Evolutionary conservation across 2,329 filamentous ascomycete genomes (phyloP).

Genomic region (Helicocarpus griseus): DNA sequence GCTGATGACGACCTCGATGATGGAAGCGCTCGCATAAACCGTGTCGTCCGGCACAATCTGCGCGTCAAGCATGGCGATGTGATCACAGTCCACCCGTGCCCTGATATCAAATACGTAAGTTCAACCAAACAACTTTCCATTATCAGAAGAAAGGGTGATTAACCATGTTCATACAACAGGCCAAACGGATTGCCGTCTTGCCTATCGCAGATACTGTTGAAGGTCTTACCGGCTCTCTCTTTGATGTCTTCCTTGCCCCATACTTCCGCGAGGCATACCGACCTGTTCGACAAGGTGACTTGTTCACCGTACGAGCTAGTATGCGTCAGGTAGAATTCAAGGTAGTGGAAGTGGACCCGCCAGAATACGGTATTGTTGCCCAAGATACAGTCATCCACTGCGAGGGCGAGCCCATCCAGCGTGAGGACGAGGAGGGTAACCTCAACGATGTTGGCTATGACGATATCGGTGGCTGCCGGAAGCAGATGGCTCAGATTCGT

Average conservation of each 20-base stretch:
- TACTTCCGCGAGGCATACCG: slow-evolving; percentile 99
- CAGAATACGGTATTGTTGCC: slow-evolving; percentile 96
- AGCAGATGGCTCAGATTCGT: slow-evolving; percentile 99
- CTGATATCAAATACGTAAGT: slow-evolving; percentile 99
- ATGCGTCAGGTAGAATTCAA: slow-evolving; percentile 99
- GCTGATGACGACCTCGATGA: slow-evolving; percentile 98
- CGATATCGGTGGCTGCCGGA: slow-evolving; percentile 97
- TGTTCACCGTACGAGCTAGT: slow-evolving; percentile 93
- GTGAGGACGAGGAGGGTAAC: slow-evolving; percentile 98
- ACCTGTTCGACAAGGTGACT: slow-evolving; percentile 90
- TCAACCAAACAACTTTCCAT: background rate
- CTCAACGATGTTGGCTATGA: slow-evolving; percentile 98
- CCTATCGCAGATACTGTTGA: slow-evolving; percentile 97
- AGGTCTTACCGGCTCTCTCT: slow-evolving; percentile 92
- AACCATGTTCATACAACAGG: slow-evolving; percentile 43
- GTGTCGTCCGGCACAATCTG: slow-evolving; percentile 95
- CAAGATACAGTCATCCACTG: slow-evolving; percentile 99
- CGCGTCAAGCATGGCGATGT: slow-evolving; percentile 98
- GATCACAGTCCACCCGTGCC: slow-evolving; percentile 93
- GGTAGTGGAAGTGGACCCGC: slow-evolving; percentile 95
- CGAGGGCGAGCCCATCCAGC: slow-evolving; percentile 92
- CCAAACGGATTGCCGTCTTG: slow-evolving; percentile 96
- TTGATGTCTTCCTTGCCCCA: slow-evolving; percentile 97
- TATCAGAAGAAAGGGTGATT: slow-evolving; percentile 7
- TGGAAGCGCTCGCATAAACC: slow-evolving; percentile 93